Evolutionary conservation across 2,329 filamentous ascomycete species (phyloP), one percentile per base, ranked within the genome.

Genomic region (Setomelanomma holmii): DNA sequence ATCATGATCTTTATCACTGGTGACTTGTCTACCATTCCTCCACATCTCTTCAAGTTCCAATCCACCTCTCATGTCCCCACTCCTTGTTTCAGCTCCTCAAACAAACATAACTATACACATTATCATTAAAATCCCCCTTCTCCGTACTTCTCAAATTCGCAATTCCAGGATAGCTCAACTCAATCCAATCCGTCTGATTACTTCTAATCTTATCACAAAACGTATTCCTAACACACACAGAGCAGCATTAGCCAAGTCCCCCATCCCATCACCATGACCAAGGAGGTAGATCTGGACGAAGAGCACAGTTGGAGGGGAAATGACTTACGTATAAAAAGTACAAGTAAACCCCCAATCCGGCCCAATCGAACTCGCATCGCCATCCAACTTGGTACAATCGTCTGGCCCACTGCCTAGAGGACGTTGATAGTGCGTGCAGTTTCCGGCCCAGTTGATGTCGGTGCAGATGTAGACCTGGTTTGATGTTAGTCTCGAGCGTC

Each of bases 321-420:
- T 7, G 24, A 60, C 64, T 3, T 58, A 71, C 70, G 58, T 63
- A 52, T 61, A 73, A 34, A 72, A 71, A 1, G 52, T 52, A 42
- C 70, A 73, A 3, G 40, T 44, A 22, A 58, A 63, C 0, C 68
- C 69, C 1, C 21, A 4, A 21, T 69, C 66, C 0, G 70, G 70
- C 0, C 67, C 60, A 6, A 71, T 55, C 1, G 53, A 52, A 0
- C 58, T 63, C 1, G 63, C 58, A 1, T 22, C 54, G 5, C 54
- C 59, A 16, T 66, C 54, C 3, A 73, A 51, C 1, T 20, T 12
- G 1, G 47, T 49, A 54, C 70, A 73, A 7, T 52, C 47, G 1
- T 40, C 12, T 7, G 57, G 42, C 6, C 45, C 45, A 30, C 52
- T 52, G 40, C 64, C 63, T 40, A 66, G 52, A 2, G 49, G 52